Evolutionary conservation across 2,329 filamentous ascomycete genomes (phyloP), one percentile per base, ranked within the genome.

Genomic region (Verticillium nubilum): DNA sequence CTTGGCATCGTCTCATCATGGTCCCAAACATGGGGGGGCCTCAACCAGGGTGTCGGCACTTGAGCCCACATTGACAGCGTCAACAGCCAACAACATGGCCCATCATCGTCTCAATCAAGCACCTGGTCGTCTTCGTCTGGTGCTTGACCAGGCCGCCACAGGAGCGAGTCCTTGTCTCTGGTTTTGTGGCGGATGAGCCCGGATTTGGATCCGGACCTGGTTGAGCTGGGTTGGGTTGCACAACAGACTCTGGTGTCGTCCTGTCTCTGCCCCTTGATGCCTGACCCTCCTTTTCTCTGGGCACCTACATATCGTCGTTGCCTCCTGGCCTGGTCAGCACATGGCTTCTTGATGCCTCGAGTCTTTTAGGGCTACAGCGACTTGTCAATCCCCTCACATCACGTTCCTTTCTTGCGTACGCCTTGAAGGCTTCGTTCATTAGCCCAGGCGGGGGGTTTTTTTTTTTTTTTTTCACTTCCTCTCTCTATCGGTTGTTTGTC

Each of bases 1-100:
- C 60, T 62, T 62, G 60, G 59, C 60, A 33, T 54, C 59, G 60
- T 62, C 60, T 62, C 60, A 61, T 57, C 53, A 55, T 47, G 35
- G 60, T 56, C 29, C 33, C 60, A 52, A 62, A 60, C 60, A 53
- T 55, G 56, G 58, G 57, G 59, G 56, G 35, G 55, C 23, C 25
- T 47, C 19, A 19, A 47, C 42, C 42, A 47, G 42, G 42, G 9
- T 47, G n/a, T 47, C 42, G 42, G 42, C 42, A 47, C 42, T 47
- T 47, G 7, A 47, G 42, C 42, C 19, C 19, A 25, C n/a, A 19
- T n/a, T 10, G n/a, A 10, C 42, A 47, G 29, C 9, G 13, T 13
- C 29, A 31, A 31, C 29, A 47, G 19, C 42, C 42, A 13, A 19
- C n/a, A 31, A 10, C 19, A 47, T 23, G n/a, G 19, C 42, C 19